Percentiles rank a stretch among this genome's conserved stretches.
Evolutionary conservation across 129 eudicot genomes (phyloP).

Genomic region (Pulicaria dysenterica): DNA sequence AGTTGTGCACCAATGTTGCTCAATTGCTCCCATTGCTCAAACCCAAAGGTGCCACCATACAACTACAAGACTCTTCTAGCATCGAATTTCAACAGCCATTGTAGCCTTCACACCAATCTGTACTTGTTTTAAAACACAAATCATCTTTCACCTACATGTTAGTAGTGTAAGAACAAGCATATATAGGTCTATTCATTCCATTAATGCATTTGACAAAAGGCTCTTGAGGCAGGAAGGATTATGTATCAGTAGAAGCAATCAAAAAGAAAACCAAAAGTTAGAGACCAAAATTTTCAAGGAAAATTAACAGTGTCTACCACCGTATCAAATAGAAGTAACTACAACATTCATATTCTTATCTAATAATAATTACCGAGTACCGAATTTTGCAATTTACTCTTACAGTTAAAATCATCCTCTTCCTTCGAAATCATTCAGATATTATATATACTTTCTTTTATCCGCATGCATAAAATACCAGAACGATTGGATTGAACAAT

Average conservation of each 20-base stretch:
- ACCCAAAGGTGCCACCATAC: background rate
- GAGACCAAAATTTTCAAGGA: conserved; percentile 23
- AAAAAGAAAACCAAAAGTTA: conserved; percentile 21
- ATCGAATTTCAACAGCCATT: background rate
- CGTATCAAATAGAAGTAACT: conserved; percentile 26
- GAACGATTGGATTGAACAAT: conserved; percentile 23
- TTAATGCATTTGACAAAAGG: background rate
- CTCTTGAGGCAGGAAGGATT: background rate
- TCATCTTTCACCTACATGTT: conserved; percentile 15
- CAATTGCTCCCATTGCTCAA: conserved; percentile 3
- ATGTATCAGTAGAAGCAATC: conserved; percentile 10
- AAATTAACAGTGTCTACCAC: conserved; percentile 22
- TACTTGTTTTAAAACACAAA: background rate
- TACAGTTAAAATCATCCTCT: conserved; percentile 40
- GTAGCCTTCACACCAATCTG: background rate
- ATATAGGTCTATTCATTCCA: background rate
- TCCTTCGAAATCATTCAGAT: conserved; percentile 30
- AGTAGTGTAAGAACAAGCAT: background rate
- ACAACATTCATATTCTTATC: conserved; percentile 30
- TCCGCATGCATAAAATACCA: conserved; percentile 33
- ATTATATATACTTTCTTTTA: conserved; percentile 31
- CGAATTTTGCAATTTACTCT: conserved; percentile 25
- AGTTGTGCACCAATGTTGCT: conserved; percentile 8
- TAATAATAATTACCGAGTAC: conserved; percentile 10
- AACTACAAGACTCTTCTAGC: no score